Conservation (phyloP, 345 rosid species). For the Eucalyptus albens region DNA sequence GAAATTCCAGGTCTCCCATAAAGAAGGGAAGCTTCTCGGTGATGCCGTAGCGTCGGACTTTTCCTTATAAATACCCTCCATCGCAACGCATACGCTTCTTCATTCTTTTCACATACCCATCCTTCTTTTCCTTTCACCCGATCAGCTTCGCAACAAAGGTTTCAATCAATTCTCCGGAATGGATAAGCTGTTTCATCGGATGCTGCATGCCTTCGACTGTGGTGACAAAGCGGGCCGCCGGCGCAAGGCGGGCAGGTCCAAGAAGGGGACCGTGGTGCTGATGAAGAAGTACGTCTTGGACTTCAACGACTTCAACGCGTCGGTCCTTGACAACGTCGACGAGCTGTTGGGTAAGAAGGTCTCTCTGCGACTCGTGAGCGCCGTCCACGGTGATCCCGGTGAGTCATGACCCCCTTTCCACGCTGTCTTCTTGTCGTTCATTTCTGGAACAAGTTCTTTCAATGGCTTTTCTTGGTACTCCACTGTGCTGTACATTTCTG, state of each 20-base stretch:
- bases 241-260: neutral
- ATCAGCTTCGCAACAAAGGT: neutral
- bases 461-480: neutral
- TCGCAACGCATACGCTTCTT: neutral
- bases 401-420: neutral
- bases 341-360: conserved; percentile 54
- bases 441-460: neutral
- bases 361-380: conserved; percentile 65
- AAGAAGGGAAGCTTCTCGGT: neutral
- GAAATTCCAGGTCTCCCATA: neutral
- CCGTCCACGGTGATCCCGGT: conserved; percentile 35
- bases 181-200: neutral
- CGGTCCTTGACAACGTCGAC: conserved; percentile 44
- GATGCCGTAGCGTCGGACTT: neutral
- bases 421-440: neutral
- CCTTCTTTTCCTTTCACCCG: neutral
- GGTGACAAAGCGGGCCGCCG: neutral
- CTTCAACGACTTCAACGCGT: conserved; percentile 61
- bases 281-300: conserved; percentile 88
- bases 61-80: neutral
- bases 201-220: neutral
- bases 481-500: neutral
- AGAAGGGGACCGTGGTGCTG: conserved; percentile 53
- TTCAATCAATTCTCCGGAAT: neutral
- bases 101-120: neutral